Base-by-base conservation (phyloP, 768 basidiomycete species). In the Tulasnella sp. region DNA sequence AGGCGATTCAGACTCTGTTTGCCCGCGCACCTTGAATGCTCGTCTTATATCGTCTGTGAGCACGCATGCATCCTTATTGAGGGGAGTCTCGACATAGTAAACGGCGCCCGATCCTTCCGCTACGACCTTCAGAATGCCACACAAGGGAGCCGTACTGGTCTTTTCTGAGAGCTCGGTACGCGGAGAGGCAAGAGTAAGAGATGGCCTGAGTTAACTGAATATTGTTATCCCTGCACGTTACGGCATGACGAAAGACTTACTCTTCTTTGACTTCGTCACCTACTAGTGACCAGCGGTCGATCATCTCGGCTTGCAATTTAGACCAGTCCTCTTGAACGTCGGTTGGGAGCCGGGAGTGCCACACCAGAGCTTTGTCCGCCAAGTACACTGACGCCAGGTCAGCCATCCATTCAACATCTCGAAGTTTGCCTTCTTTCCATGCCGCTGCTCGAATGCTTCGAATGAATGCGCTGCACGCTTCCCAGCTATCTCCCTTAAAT, bases 381-480 rank as follows among this genome's bases (percentile, higher is more conserved):
- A 77, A 24, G 40, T 34, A 34, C 20, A 24, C n/a, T 50, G 76
- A 77, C 24, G 76, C 76, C 34, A 50, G 31, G 34, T 50, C 46
- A 6, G 76, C 76, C 76, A 77, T 77, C 76, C 76, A 77, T 11
- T 5, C 76, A 6, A 14, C 16, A 50, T 77, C 76, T 41, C 54
- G 41, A 37, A 77, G 12, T 44, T 77, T 77, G 28, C 76, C 76
- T 77, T 77, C 42, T 28, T 58, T 60, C n/a, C 20, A 77, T 28
- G 76, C 76, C 3, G 41, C 37, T 31, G 37, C 22, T 31, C 76
- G 46, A 20, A 77, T 40, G 37, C n/a, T 50, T 40, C 34, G 46
- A 34, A 77, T 50, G 46, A 77, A 77, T n/a, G 28, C 12, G 37
- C 48, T 50, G 31, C 76, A 77, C 50, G 44, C 76, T 31, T 8